Base-by-base conservation (phyloP, 805 yeast genomes). In the Zygotorulaspora danielsina region DNA sequence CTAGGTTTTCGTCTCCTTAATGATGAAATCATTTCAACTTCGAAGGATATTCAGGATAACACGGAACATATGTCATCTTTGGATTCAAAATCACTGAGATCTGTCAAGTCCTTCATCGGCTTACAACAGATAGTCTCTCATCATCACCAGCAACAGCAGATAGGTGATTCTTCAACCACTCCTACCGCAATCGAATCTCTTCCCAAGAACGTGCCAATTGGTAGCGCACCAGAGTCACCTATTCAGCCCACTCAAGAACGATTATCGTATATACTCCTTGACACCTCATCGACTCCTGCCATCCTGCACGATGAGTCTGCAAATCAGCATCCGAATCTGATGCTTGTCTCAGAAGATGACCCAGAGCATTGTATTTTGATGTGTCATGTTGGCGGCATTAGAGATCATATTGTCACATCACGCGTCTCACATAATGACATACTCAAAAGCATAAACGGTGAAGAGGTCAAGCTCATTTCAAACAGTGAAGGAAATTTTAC, bases 381-480 rank as follows among this genome's bases (percentile, higher is more conserved):
- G 57, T 58, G 63, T 30, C 51, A 59, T 35, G 57, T 60, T 10
- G 64, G 65, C 13, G 65, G 65, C 3, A 31, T 60, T 19, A 51
- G 64, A 37, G 54, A 54, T 36, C 63, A 57, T 35, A 27, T 54
- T 19, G 45, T 45, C 12, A 45, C 60, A 1, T 42, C 39, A 12
- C 36, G 34, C 27, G 28, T 50, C 8, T 28, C 47, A 11, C 34
- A 26, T 27, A 18, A 12, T 10, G 35, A 40, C 15, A 7, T 39
- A 20, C 6, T 13, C 19, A 35, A 24, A 16, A 4, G 24, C 15
- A 20, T 36, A 29, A 17, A n/a, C 10, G 36, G 28, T 3, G 33
- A 30, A 26, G 13, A 32, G 2, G n/a, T 31, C 10, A 28, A 35
- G 10, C 19, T 18, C 4, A 25, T 30, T 4, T 19, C 19, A 3